Conservation (phyloP, 2,329 filamentous ascomycete genomes). For the Ophiosphaerella herpotricha region DNA sequence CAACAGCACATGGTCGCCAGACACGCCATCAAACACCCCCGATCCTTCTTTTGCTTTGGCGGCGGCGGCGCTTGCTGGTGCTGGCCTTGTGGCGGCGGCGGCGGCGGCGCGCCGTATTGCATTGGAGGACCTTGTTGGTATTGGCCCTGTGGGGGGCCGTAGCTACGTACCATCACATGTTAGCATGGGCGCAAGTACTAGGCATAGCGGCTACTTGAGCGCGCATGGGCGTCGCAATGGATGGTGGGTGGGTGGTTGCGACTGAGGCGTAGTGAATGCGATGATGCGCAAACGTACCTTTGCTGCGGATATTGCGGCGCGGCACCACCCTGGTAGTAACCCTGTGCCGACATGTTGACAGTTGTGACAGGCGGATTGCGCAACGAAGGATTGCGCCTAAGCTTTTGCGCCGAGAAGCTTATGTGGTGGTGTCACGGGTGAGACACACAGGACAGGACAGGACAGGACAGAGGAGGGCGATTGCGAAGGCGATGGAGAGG, state of each 20-base stretch:
- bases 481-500: not conserved
- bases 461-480: not conserved
- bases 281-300: slow-evolving; percentile 20
- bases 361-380: not conserved
- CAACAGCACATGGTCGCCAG: slow-evolving; percentile 61
- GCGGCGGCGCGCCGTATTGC: slow-evolving; percentile 28
- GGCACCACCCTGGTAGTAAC: slow-evolving; percentile 42
- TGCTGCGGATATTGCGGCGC: slow-evolving; percentile 45
- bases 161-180: slow-evolving; percentile 12
- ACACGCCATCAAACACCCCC: slow-evolving; percentile 39
- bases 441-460: too few relatives aligned
- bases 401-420: not conserved
- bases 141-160: slow-evolving; percentile 23
- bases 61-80: slow-evolving; percentile 33
- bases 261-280: not conserved
- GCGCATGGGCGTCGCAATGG: too few relatives aligned
- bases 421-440: not conserved
- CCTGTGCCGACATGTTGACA: slow-evolving; percentile 41
- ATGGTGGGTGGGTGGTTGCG: not conserved
- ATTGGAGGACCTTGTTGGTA: slow-evolving; percentile 18
- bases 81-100: slow-evolving; percentile 10
- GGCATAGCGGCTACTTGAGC: not conserved
- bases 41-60: slow-evolving; percentile 53
- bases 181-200: not conserved
- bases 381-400: not conserved